Evolutionary conservation across 2,329 filamentous ascomycete genomes (phyloP).

Genomic region (Sphaerulina populicola): DNA sequence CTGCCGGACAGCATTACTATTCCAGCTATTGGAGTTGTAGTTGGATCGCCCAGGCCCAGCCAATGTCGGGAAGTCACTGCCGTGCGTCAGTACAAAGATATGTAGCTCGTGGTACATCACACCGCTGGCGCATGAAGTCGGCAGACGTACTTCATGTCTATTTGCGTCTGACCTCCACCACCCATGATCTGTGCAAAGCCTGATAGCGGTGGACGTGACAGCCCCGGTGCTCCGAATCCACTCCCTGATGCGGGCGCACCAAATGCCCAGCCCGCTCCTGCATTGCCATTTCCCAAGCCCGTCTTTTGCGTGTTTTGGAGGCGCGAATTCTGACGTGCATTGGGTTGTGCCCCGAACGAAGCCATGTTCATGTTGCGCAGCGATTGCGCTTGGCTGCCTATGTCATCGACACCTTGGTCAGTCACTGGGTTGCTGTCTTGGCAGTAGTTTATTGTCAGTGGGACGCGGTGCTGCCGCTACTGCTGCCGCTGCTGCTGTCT

Average conservation of each 20-base stretch:
- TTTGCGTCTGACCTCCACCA: slow-evolving; percentile 27
- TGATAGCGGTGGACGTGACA: slow-evolving; percentile 27
- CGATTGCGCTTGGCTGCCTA: slow-evolving; percentile 23
- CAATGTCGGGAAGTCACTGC: slow-evolving; percentile 55
- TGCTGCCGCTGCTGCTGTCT: slow-evolving; percentile 6
- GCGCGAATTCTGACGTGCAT: slow-evolving; percentile 23
- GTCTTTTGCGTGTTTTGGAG: slow-evolving; percentile 31
- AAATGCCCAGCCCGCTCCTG: slow-evolving; percentile 48
- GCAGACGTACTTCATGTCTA: slow-evolving; percentile 32
- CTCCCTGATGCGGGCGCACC: slow-evolving; percentile 46
- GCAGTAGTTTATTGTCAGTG: slow-evolving; percentile 1
- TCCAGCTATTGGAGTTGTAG: slow-evolving; percentile 49
- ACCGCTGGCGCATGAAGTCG: background rate
- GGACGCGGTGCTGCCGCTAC: slow-evolving; percentile 1
- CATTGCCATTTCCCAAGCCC: slow-evolving; percentile 41
- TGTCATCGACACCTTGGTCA: slow-evolving; percentile 17
- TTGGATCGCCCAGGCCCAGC: slow-evolving; percentile 50
- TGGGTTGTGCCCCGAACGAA: slow-evolving; percentile 39
- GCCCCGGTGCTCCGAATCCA: slow-evolving; percentile 20
- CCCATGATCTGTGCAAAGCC: slow-evolving; percentile 33
- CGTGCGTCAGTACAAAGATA: slow-evolving; percentile 19
- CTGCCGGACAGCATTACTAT: slow-evolving; percentile 44
- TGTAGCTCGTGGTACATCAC: too few relatives aligned
- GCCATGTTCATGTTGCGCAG: slow-evolving; percentile 46
- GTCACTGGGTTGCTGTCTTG: slow-evolving; percentile 7